Evolutionary conservation across 176 grass and related monocot species (phyloP).

Genomic region (Sorghum bicolor): Sorghum_bicolor_NCBIv3 NC_012872.2:66952501-66953000

Average conservation of each 20-base stretch:
- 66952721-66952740: constrained; percentile 51
- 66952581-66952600: constrained; percentile 49
- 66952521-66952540: constrained; percentile 23
- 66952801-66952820: constrained; percentile 57
- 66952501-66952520: constrained; percentile 31
- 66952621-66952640: constrained; percentile 49
- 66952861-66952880: constrained; percentile 45
- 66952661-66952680: constrained; percentile 14
- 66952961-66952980: constrained; percentile 33
- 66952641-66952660: constrained; percentile 51
- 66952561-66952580: constrained; percentile 10
- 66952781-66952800: constrained; percentile 66
- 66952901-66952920: constrained; percentile 59
- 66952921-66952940: constrained; percentile 52
- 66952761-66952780: constrained; percentile 64
- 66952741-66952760: constrained; percentile 48
- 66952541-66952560: constrained; percentile 45
- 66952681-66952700: constrained; percentile 40
- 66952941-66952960: constrained; percentile 49
- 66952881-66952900: constrained; percentile 50
- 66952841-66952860: constrained; percentile 60
- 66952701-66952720: constrained; percentile 51
- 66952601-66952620: constrained; percentile 64
- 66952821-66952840: constrained; percentile 60
- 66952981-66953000: constrained; percentile 47